Base-by-base conservation (phyloP, 2,329 filamentous ascomycete genomes). In the Beauveria scarabaeidicola region DNA sequence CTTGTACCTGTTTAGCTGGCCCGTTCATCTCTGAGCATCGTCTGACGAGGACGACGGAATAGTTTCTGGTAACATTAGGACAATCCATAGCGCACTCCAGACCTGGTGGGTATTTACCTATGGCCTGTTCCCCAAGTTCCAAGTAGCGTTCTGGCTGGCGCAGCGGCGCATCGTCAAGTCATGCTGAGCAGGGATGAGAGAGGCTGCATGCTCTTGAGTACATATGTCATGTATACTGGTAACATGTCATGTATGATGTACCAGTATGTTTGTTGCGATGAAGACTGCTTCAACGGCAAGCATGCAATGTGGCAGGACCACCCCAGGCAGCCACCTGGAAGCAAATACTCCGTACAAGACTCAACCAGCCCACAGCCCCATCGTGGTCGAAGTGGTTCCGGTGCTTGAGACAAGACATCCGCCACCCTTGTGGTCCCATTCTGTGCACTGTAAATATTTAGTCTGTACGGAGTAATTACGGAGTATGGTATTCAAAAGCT, bases 291-390 rank as follows among this genome's bases (percentile, higher is more conserved):
- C 8, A 15, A 15, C 41, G n/a, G 13, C 11, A 32, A n/a, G n/a
- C n/a, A 36, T 36, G 2, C 19, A 44, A 41, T 25, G 32, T 36
- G 13, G 8, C 25, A 52, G 17, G 44, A 44, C 19, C 38, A 21
- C 47, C 40, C 48, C 56, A 38, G 41, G 36, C 50, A 59, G 41
- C 57, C 57, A 59, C 50, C 21, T 46, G 17, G 2, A 29, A 29
- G 47, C 25, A 32, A 50, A 32, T 59, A 58, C n/a, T n/a, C n/a
- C n/a, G n/a, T n/a, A n/a, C n/a, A 58, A 48, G 48, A 52, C 56
- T 59, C 56, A 59, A 52, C 47, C 21, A 27, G 48, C 56, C 41
- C 29, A 21, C 15, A 13, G 48, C 50, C 43, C 57, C 57, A 59
- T 59, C 29, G 10, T 48, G 25, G 50, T 46, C 27, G 5, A 47